phyloP scores from a whole-genome alignment of 805 yeast genomes.

The Wickerhamomyces strasburgensis region DNA sequence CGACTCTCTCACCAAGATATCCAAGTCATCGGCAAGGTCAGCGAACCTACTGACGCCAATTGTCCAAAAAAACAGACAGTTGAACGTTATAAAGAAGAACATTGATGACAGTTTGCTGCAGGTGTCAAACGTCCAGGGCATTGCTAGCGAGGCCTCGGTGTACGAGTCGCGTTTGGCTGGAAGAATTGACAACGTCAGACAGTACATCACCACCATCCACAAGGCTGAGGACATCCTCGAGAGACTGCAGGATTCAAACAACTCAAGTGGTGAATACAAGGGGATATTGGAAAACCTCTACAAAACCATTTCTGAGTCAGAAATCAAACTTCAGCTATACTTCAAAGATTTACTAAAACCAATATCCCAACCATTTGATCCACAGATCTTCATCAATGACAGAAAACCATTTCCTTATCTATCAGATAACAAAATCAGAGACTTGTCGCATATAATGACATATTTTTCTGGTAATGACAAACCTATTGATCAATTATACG shows the following conservation, averaged over 20 bases:
- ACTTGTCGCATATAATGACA: constrained; percentile 38
- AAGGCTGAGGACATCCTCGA: constrained; percentile 43
- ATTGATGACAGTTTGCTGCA: constrained; percentile 49
- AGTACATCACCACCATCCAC: constrained; percentile 36
- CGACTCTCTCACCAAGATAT: constrained; percentile 48
- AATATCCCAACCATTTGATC: constrained; percentile 39
- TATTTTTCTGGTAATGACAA: constrained; percentile 37
- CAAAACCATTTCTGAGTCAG: constrained; percentile 51
- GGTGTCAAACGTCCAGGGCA: constrained; percentile 44
- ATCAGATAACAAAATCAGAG: constrained; percentile 31
- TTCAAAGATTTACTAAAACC: constrained; percentile 42
- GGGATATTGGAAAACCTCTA: constrained; percentile 63
- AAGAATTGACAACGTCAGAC: constrained; percentile 28
- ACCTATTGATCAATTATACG: constrained; percentile 30
- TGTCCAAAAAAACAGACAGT: constrained; percentile 51
- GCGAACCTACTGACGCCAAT: constrained; percentile 68
- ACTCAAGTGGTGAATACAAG: constrained; percentile 42
- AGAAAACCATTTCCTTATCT: constrained; percentile 38
- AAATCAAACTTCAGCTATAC: constrained; percentile 45
- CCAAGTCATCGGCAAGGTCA: constrained; percentile 49
- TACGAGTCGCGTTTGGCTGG: constrained; percentile 33
- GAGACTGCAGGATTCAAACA: constrained; percentile 30
- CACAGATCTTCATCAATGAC: constrained; percentile 35
- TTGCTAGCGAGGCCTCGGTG: constrained; percentile 40
- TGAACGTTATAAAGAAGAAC: constrained; percentile 51